Evolutionary conservation across 441 rosid genomes (phyloP).

Genomic region (Corymbia citriodora): DNA sequence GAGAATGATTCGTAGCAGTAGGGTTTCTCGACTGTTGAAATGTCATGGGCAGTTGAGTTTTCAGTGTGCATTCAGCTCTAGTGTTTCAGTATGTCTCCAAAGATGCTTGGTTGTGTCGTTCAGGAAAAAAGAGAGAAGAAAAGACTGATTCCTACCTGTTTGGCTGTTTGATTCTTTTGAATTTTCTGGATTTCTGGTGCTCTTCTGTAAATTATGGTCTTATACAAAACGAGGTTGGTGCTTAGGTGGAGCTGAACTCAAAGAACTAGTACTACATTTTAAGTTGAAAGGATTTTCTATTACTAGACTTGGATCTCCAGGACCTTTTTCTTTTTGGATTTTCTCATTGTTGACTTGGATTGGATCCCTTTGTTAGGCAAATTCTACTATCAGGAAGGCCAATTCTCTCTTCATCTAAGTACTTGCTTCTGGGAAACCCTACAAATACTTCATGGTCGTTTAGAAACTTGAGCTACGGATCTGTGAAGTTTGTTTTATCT

Average conservation of each 20-base stretch:
- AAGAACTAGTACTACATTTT: not conserved
- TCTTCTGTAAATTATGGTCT: not conserved
- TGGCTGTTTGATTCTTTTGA: not conserved
- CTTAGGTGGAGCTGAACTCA: not conserved
- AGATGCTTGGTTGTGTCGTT: not conserved
- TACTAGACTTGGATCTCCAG: not conserved
- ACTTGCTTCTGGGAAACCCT: slow-evolving; percentile 1
- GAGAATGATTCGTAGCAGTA: not conserved
- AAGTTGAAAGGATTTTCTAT: not conserved
- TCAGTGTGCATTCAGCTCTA: not conserved
- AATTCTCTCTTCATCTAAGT: not conserved
- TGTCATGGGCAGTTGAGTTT: not conserved
- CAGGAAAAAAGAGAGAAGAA: not conserved
- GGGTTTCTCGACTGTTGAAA: not conserved
- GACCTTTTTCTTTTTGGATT: not conserved
- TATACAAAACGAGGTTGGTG: not conserved
- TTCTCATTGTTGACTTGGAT: not conserved
- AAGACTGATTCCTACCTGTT: not conserved
- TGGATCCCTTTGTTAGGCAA: slow-evolving; percentile 12
- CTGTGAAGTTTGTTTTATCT: slow-evolving; percentile 70
- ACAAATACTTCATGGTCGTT: slow-evolving; percentile 23
- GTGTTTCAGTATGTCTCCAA: not conserved
- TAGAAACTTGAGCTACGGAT: slow-evolving; percentile 58
- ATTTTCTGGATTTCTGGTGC: not conserved
- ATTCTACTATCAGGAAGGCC: slow-evolving; percentile 11